phyloP scores from a whole-genome alignment of 2,329 filamentous ascomycete species.

The Verticillium zaregamsianum region DNA sequence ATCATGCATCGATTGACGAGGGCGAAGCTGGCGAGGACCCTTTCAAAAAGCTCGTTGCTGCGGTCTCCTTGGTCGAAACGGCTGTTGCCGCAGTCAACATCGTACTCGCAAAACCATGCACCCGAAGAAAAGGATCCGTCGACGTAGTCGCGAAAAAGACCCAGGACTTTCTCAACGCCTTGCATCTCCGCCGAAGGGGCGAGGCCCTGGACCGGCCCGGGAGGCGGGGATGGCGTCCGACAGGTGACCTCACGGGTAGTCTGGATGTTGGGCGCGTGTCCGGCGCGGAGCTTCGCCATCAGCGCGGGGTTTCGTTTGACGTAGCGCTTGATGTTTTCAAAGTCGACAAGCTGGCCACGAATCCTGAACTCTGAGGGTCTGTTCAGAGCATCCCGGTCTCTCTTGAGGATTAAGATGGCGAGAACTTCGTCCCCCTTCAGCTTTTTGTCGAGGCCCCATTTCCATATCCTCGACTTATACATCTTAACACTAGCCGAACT shows the following conservation, averaged over 20 bases:
- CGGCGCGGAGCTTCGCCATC: conserved; percentile 24
- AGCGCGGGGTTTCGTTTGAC: conserved; percentile 32
- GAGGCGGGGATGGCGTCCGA: conserved; percentile 22
- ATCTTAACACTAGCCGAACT: conserved; percentile 29
- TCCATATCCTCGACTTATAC: conserved; percentile 38
- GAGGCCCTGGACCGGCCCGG: conserved; percentile 15
- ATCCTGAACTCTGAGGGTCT: conserved; percentile 31
- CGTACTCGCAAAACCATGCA: conserved; percentile 24
- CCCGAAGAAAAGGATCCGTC: conserved; percentile 22
- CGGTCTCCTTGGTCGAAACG: conserved; percentile 17
- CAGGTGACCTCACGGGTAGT: conserved; percentile 26
- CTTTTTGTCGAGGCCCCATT: conserved; percentile 38
- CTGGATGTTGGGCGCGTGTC: conserved; percentile 24
- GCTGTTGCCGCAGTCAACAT: conserved; percentile 21
- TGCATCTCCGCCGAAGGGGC: conserved; percentile 16
- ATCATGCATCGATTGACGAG: conserved; percentile 28
- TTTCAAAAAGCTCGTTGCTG: conserved; percentile 29
- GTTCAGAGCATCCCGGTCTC: conserved; percentile 28
- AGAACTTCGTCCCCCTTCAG: conserved; percentile 35
- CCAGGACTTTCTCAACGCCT: conserved; percentile 20
- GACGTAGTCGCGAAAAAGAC: conserved; percentile 23
- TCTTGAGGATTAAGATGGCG: conserved; percentile 30
- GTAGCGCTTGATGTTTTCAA: conserved; percentile 35
- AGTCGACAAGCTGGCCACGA: conserved; percentile 31
- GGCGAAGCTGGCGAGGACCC: conserved; percentile 27